Evolutionary conservation across 2,329 filamentous ascomycete genomes (phyloP).

Genomic region (Arthroderma sp.): DNA sequence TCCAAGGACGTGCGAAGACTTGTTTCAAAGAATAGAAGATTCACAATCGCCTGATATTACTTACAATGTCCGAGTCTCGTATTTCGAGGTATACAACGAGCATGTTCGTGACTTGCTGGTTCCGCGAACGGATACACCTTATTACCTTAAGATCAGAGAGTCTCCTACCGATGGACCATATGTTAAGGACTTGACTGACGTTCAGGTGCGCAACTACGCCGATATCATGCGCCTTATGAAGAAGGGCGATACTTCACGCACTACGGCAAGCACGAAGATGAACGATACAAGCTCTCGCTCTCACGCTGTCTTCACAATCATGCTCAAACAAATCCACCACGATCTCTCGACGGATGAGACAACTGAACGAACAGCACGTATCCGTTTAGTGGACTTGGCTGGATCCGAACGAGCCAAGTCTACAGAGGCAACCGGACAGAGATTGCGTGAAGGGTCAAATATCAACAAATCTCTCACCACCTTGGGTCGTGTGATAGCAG

Average conservation of each 20-base stretch:
- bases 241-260: slow-evolving; percentile 74
- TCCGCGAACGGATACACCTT: slow-evolving; percentile 62
- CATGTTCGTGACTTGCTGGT: slow-evolving; percentile 89
- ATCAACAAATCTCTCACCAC: slow-evolving; percentile 99
- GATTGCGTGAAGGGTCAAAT: slow-evolving; percentile 86
- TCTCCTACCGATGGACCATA: slow-evolving; percentile 91
- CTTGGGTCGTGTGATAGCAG: slow-evolving; percentile 86
- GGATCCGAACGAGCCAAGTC: slow-evolving; percentile 90
- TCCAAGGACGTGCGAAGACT: slow-evolving; percentile 84
- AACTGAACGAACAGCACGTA: slow-evolving; percentile 84
- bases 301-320: slow-evolving; percentile 95
- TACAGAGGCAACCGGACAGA: slow-evolving; percentile 83
- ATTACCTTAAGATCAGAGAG: slow-evolving; percentile 95
- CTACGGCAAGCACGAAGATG: slow-evolving; percentile 93
- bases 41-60: slow-evolving; percentile 81
- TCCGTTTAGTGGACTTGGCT: slow-evolving; percentile 86
- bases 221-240: slow-evolving; percentile 90
- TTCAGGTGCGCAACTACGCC: slow-evolving; percentile 71
- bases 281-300: slow-evolving; percentile 96
- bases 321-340: slow-evolving; percentile 95
- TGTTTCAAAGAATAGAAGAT: slow-evolving; percentile 83
- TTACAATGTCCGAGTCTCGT: slow-evolving; percentile 93
- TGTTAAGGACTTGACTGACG: slow-evolving; percentile 89
- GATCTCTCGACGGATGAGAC: slow-evolving; percentile 96
- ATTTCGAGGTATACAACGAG: slow-evolving; percentile 99